Percentiles rank a stretch among this genome's conserved stretches.
Conservation (phyloP, 768 basidiomycete species). For the Chalciporus sphaerocephalus region DNA sequence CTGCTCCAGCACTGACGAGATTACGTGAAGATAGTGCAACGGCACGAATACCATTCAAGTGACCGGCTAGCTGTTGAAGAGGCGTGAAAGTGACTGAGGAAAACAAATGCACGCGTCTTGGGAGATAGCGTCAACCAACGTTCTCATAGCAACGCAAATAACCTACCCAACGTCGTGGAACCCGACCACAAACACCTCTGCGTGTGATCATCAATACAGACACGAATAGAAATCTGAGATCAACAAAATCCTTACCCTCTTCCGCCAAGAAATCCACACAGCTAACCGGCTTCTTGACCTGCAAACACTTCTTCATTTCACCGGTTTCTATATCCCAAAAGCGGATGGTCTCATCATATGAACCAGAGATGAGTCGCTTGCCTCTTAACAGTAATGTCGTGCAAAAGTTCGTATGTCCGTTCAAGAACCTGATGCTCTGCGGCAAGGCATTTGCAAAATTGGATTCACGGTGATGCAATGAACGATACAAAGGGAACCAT, state of each 20-base stretch:
- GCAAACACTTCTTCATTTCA: slow-evolving; percentile 67
- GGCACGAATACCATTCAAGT: slow-evolving; percentile 85
- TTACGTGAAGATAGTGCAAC: slow-evolving; percentile 82
- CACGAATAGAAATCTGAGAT: background rate
- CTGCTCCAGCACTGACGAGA: slow-evolving; percentile 77
- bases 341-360: slow-evolving; percentile 87
- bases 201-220: slow-evolving; percentile 3
- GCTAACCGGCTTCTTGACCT: slow-evolving; percentile 86
- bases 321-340: slow-evolving; percentile 82
- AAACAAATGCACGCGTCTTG: slow-evolving; percentile 82
- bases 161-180: slow-evolving; percentile 88
- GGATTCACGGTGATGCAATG: slow-evolving; percentile 78
- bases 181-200: slow-evolving; percentile 87
- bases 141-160: background rate
- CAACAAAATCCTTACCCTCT: slow-evolving; percentile 54
- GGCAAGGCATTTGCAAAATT: slow-evolving; percentile 77
- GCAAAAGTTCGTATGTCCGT: slow-evolving; percentile 83
- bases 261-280: slow-evolving; percentile 84
- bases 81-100: slow-evolving; percentile 82
- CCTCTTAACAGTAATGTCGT: slow-evolving; percentile 76
- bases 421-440: slow-evolving; percentile 72
- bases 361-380: slow-evolving; percentile 81
- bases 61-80: slow-evolving; percentile 78
- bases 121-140: slow-evolving; percentile 1
- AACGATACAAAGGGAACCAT: slow-evolving; percentile 75